phyloP scores from a whole-genome alignment of 2,329 filamentous ascomycete species.

The Aspergillus caelatus region DNA sequence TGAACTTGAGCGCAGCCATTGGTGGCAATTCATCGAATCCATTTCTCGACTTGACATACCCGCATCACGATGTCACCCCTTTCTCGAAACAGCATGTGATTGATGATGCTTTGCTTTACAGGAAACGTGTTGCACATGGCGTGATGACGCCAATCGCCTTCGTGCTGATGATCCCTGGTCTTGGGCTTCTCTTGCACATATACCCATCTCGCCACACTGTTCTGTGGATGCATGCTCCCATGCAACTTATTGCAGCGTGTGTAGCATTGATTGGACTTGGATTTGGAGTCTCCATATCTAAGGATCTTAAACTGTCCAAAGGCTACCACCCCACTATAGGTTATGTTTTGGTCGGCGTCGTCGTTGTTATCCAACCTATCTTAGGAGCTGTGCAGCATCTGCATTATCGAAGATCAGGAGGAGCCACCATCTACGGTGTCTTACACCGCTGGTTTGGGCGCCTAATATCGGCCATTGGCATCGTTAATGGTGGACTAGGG shows the following conservation, averaged over 20 bases:
- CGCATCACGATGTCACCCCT: constrained; percentile 10
- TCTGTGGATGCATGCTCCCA: constrained; percentile 47
- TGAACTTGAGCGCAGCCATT: constrained; percentile 53
- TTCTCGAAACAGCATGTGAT: constrained; percentile 17
- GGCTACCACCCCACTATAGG: constrained; percentile 55
- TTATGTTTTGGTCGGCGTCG: constrained; percentile 48
- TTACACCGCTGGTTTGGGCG: constrained; percentile 57
- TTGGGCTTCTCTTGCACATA: constrained; percentile 37
- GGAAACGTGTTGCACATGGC: constrained; percentile 23
- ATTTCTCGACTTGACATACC: constrained; percentile 21
- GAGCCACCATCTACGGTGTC: constrained; percentile 49
- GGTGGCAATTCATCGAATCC: constrained; percentile 49
- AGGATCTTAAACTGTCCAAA: constrained; percentile 38
- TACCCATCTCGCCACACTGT: constrained; percentile 42
- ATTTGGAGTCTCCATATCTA: constrained; percentile 53
- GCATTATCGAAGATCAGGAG: constrained; percentile 49
- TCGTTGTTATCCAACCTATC: constrained; percentile 59
- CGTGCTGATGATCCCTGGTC: constrained; percentile 44
- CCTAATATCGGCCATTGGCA: constrained; percentile 51
- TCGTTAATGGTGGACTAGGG: constrained; percentile 58
- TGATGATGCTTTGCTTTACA: constrained; percentile 20
- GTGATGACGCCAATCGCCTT: constrained; percentile 30
- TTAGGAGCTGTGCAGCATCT: constrained; percentile 54
- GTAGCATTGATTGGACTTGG: constrained; percentile 53
- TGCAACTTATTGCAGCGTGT: constrained; percentile 52